A percentile compares a stretch with the other conserved stretches of the same genome.
Evolutionary conservation across 2,329 filamentous ascomycete genomes (phyloP).

Genomic region (Shiraia sp.): DNA sequence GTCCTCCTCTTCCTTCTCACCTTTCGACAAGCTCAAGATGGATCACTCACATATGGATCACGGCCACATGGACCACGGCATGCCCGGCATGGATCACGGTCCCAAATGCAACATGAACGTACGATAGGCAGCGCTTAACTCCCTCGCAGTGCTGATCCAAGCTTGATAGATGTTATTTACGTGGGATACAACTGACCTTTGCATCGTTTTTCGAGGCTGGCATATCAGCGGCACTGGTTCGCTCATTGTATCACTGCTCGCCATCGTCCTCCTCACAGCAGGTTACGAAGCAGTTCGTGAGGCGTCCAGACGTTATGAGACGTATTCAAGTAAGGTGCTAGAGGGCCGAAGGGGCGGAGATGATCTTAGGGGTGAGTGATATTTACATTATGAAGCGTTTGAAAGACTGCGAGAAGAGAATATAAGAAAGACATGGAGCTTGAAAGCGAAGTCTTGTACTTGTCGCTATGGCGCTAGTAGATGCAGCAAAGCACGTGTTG

Average conservation of each 20-base stretch:
- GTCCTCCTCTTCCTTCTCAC: conserved; percentile 1
- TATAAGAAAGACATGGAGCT: no score
- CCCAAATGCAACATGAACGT: conserved; percentile 90
- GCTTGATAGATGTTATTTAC: conserved; percentile 88
- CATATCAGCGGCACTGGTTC: conserved; percentile 74
- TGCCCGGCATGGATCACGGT: conserved; percentile 51
- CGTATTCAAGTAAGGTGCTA: conserved; percentile 26
- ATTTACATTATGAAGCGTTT: conserved; percentile 4
- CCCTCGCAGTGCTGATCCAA: conserved; percentile 3
- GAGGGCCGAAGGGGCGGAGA: conserved; percentile 33
- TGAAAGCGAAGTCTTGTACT: no score
- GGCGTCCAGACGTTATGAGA: conserved; percentile 75
- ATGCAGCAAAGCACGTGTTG: no score
- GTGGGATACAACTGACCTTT: conserved; percentile 90
- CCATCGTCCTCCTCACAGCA: conserved; percentile 80
- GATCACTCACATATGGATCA: conserved; percentile 57
- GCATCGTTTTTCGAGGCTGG: conserved; percentile 94
- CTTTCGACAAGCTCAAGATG: conserved; percentile 29
- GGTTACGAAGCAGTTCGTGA: conserved; percentile 90
- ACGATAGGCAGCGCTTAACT: conserved; percentile 39
- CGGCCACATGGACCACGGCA: conserved; percentile 60
- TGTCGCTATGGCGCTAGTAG: no score
- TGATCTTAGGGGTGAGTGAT: conserved; percentile 40
- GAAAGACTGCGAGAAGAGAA: neutral
- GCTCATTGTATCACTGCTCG: conserved; percentile 80